phyloP scores from a whole-genome alignment of 2,329 filamentous ascomycete genomes.

The Colletotrichum coccodes region DNA sequence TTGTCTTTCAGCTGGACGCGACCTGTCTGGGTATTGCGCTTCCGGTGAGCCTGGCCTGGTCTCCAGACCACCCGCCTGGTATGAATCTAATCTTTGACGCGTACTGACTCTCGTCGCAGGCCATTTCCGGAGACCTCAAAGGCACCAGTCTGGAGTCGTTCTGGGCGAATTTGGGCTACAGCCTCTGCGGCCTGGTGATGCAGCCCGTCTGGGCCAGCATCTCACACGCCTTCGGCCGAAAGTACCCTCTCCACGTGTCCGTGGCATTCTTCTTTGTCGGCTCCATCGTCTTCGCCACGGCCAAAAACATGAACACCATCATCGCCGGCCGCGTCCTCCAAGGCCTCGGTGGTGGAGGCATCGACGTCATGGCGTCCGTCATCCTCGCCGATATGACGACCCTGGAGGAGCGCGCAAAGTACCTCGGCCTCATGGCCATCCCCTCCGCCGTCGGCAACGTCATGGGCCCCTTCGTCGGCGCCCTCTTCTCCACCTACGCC shows the following conservation, averaged over 20 bases:
- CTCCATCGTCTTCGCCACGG: neutral
- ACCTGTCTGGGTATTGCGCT: no score
- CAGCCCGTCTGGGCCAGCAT: neutral
- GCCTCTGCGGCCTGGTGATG: neutral
- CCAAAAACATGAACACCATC: slow-evolving; percentile 12
- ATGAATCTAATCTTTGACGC: no score
- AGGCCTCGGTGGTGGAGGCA: slow-evolving; percentile 31
- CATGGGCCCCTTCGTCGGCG: neutral
- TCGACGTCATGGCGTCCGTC: slow-evolving; percentile 28
- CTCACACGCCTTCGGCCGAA: slow-evolving; percentile 2
- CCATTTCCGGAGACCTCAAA: no score
- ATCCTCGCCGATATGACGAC: slow-evolving; percentile 26
- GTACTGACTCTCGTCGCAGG: no score
- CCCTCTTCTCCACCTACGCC: neutral
- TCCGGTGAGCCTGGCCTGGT: no score
- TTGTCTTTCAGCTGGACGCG: no score
- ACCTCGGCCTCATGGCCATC: slow-evolving; percentile 5
- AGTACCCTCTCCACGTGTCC: neutral
- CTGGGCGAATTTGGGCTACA: neutral
- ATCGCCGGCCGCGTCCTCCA: slow-evolving; percentile 24
- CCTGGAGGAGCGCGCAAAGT: slow-evolving; percentile 5
- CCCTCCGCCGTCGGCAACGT: slow-evolving; percentile 20
- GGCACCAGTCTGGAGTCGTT: no score
- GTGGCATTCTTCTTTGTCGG: neutral
- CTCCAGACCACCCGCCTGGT: no score